Percentiles rank a stretch among this genome's conserved stretches.
phyloP scores from a whole-genome alignment of 768 basidiomycete genomes.

The Amanita subjunquillea region DNA sequence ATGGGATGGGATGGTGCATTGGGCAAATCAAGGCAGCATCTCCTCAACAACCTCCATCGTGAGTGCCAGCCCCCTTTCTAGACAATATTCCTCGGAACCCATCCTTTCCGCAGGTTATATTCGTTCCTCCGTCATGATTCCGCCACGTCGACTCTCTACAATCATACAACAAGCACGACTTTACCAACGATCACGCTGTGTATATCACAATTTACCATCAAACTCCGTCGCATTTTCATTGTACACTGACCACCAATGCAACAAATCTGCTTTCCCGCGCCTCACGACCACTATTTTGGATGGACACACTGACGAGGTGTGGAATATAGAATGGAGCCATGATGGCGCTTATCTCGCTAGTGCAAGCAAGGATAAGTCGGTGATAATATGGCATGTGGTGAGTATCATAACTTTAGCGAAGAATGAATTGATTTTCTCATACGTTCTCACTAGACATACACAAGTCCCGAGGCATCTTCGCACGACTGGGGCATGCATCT shows the following conservation, averaged over 20 bases:
- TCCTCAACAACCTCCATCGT: conserved; percentile 83
- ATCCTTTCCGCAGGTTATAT: conserved; percentile 54
- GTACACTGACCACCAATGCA: conserved; percentile 80
- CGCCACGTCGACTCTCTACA: conserved; percentile 76
- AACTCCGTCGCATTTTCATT: conserved; percentile 60
- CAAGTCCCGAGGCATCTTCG: conserved; percentile 35
- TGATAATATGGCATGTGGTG: conserved; percentile 87
- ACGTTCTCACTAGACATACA: conserved; percentile 19
- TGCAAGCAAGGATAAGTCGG: conserved; percentile 78
- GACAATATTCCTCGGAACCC: conserved; percentile 3
- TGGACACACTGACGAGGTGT: conserved; percentile 89
- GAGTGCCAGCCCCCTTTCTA: conserved; percentile 12
- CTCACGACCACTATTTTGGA: conserved; percentile 78
- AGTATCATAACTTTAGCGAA: conserved; percentile 17
- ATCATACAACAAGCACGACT: conserved; percentile 78
- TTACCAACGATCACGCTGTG: conserved; percentile 71
- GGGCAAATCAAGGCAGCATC: conserved; percentile 63
- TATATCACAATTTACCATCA: conserved; percentile 75
- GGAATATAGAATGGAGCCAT: conserved; percentile 94
- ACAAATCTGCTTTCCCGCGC: conserved; percentile 72
- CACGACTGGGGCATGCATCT: conserved; percentile 51
- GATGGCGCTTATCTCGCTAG: conserved; percentile 79
- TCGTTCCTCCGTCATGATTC: conserved; percentile 88
- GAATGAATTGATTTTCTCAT: conserved; percentile 8
- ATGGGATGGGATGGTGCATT: conserved; percentile 86